phyloP scores from a whole-genome alignment of 352 stramenopile genomes.

The Thraustochytrium sp. region DNA sequence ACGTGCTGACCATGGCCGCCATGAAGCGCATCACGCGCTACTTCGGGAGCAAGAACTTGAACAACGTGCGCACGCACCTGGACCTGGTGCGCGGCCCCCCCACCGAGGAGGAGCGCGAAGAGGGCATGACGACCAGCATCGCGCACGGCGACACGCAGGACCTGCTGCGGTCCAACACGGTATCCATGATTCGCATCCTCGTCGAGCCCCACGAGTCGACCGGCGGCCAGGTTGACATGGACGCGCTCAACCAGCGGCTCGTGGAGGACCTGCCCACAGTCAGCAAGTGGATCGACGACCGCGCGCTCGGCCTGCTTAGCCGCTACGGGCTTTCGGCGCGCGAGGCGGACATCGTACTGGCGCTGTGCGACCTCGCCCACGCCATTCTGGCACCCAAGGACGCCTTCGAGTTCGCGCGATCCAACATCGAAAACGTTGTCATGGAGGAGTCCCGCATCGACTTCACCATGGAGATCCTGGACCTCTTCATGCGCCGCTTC shows the following conservation, averaged over 20 bases:
- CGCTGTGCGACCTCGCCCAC: slow-evolving; percentile 76
- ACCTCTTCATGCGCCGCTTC: slow-evolving; percentile 82
- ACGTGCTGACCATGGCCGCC: slow-evolving; percentile 70
- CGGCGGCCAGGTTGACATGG: neutral
- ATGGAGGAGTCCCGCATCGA: slow-evolving; percentile 21
- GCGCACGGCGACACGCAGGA: slow-evolving; percentile 55
- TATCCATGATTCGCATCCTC: slow-evolving; percentile 68
- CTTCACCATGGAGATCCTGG: slow-evolving; percentile 65
- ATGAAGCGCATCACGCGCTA: slow-evolving; percentile 74
- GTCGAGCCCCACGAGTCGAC: slow-evolving; percentile 54
- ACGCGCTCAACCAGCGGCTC: neutral
- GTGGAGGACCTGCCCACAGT: slow-evolving; percentile 51
- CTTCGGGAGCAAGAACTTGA: slow-evolving; percentile 84
- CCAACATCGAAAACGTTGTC: slow-evolving; percentile 39
- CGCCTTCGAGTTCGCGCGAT: slow-evolving; percentile 23
- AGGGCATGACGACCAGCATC: neutral
- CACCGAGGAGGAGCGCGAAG: slow-evolving; percentile 1
- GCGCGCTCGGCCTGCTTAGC: neutral
- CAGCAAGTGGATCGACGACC: slow-evolving; percentile 45
- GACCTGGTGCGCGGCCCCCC: slow-evolving; percentile 68
- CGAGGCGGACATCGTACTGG: slow-evolving; percentile 73
- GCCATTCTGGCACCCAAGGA: slow-evolving; percentile 56
- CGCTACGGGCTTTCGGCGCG: neutral
- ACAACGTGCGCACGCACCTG: slow-evolving; percentile 87
- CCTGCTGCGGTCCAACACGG: slow-evolving; percentile 65